Percentiles rank a stretch among this genome's conserved stretches.
Evolutionary conservation across 2,329 filamentous ascomycete species (phyloP).

Genomic region (Aspergillus tubingensis): DNA sequence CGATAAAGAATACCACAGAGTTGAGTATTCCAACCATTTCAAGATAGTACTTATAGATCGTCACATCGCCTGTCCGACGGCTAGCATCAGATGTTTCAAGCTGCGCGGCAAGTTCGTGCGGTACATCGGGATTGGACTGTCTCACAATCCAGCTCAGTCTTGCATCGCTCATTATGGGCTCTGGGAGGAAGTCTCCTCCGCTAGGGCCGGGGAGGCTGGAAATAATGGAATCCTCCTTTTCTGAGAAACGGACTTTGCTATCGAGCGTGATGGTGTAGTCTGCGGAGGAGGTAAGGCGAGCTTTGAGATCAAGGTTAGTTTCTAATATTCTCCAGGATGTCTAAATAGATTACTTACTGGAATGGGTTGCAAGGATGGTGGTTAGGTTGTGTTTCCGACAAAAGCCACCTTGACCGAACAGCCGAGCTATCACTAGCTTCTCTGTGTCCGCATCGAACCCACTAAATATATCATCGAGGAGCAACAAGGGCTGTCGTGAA

Average conservation of each 20-base stretch:
- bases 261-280: slow-evolving; percentile 53
- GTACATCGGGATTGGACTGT: background rate
- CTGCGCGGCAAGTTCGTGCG: background rate
- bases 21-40: background rate
- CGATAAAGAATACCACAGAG: background rate
- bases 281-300: slow-evolving; percentile 29
- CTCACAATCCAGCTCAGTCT: background rate
- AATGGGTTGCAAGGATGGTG: slow-evolving; percentile 2
- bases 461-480: slow-evolving; percentile 43
- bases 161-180: background rate
- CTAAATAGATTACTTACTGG: background rate
- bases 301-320: background rate
- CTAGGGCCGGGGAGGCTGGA: background rate
- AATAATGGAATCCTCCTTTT: slow-evolving; percentile 10
- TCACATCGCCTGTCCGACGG: slow-evolving; percentile 6
- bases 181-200: background rate
- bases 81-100: background rate
- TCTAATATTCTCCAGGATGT: too few species aligned
- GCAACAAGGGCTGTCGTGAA: slow-evolving; percentile 28
- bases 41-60: slow-evolving; percentile 10
- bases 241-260: slow-evolving; percentile 18
- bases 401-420: background rate
- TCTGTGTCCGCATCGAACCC: slow-evolving; percentile 35
- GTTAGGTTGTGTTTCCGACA: background rate
- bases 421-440: slow-evolving; percentile 24